These are phyloP conservation scores for Clonostachys sp. DNA, from an alignment of 2,329 filamentous ascomycete species.

Conservation along the genomic window DNA sequence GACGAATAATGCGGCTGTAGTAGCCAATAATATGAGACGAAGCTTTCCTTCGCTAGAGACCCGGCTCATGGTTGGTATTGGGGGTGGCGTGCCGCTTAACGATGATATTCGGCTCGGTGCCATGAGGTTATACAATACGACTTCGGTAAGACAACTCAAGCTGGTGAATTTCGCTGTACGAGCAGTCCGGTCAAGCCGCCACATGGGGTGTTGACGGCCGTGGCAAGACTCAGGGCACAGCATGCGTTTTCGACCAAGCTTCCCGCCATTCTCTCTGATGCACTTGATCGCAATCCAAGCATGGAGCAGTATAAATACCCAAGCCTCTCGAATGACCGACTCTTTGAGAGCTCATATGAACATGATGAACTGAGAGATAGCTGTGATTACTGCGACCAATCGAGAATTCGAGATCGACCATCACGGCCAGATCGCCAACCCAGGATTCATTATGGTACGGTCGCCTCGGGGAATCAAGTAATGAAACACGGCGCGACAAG, in stretches of 20 bases:
- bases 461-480: slow-evolving; percentile 22
- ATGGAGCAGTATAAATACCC: neutral
- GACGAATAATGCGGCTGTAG: slow-evolving; percentile 17
- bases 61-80: slow-evolving; percentile 12
- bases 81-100: slow-evolving; percentile 9
- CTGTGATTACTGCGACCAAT: neutral
- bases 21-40: slow-evolving; percentile 21
- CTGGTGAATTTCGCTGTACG: neutral
- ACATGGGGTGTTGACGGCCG: neutral
- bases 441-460: slow-evolving; percentile 23
- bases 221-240: neutral
- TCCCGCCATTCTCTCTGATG: neutral
- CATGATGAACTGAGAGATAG: neutral
- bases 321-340: neutral
- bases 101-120: slow-evolving; percentile 26
- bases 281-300: neutral
- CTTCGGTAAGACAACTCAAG: slow-evolving; percentile 1
- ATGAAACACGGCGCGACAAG: slow-evolving; percentile 24
- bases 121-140: slow-evolving; percentile 4
- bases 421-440: neutral
- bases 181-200: neutral
- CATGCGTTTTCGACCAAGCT: neutral
- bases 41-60: slow-evolving; percentile 20
- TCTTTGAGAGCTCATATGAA: neutral
- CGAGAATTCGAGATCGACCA: neutral